These are phyloP conservation scores for Inonotus obliquus DNA, from an alignment of 1,284 basidiomycete species.

Conservation along the genomic window DNA sequence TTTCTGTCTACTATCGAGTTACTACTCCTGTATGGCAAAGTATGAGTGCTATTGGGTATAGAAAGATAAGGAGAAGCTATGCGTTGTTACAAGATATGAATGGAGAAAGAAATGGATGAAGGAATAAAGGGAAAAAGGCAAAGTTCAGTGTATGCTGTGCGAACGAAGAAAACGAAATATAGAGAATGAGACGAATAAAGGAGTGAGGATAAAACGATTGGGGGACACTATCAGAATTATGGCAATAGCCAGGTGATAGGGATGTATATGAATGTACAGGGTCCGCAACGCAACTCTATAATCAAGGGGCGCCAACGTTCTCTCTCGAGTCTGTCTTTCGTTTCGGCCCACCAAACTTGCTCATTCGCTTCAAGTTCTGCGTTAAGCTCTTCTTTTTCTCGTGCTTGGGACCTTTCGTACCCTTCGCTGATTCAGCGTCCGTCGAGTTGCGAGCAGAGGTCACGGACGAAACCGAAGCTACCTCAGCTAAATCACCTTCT, in stretches of 20 bases:
- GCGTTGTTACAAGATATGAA: conserved; percentile 12
- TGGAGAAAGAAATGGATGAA: not conserved
- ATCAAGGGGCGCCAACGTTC: conserved; percentile 6
- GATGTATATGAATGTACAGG: not conserved
- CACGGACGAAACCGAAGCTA: conserved; percentile 23
- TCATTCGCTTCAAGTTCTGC: conserved; percentile 51
- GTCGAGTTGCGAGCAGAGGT: conserved; percentile 22
- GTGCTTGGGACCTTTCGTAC: conserved; percentile 30
- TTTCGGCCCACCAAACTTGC: conserved; percentile 34
- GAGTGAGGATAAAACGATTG: not conserved
- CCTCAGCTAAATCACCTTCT: conserved; percentile 24
- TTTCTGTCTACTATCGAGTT: not conserved
- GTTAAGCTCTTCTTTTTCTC: conserved; percentile 55
- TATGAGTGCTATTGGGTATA: conserved; percentile 13
- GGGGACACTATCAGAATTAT: conserved; percentile 4
- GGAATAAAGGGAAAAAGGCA: not conserved
- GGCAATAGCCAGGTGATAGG: not conserved
- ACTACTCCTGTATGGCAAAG: not conserved
- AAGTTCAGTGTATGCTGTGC: conserved; percentile 3
- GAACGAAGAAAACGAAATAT: not conserved
- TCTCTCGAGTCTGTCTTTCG: conserved; percentile 49
- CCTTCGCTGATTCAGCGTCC: conserved; percentile 15
- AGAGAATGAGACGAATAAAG: conserved; percentile 1
- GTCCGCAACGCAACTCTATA: not conserved
- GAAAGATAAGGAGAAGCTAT: conserved; percentile 6